Evolutionary conservation across 257 asterid species (phyloP).

Genomic region (Rhazya stricta): DNA sequence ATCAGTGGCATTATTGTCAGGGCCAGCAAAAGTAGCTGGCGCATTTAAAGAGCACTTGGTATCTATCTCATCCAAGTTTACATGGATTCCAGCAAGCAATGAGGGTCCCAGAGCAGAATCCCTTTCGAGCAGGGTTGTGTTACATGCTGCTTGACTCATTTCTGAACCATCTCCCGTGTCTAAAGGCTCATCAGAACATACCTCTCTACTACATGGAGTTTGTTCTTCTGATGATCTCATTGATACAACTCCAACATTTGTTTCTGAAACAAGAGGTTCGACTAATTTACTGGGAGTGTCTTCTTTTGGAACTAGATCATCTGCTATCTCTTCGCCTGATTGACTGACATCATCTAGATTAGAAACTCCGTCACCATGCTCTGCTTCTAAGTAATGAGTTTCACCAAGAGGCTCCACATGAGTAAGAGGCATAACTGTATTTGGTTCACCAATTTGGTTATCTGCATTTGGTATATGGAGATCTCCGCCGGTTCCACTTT

Average conservation of each 20-base stretch:
- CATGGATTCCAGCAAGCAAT: conserved; percentile 15
- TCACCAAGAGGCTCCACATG: conserved; percentile 9
- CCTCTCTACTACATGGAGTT: conserved; percentile 26
- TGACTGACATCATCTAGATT: conserved; percentile 19
- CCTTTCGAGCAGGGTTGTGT: conserved; percentile 26
- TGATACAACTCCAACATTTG: conserved; percentile 13
- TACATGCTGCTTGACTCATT: conserved; percentile 19
- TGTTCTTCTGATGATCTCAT: conserved; percentile 21
- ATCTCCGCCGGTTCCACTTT: conserved; percentile 25
- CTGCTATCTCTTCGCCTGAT: conserved; percentile 23
- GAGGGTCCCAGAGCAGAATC: conserved; percentile 23
- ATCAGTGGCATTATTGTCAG: conserved; percentile 20
- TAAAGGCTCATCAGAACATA: conserved; percentile 28
- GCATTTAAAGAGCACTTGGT: conserved; percentile 23
- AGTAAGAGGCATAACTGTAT: conserved; percentile 11
- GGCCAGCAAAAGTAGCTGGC: conserved; percentile 24
- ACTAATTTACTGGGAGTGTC: conserved; percentile 27
- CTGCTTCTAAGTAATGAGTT: background rate
- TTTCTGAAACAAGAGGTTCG: conserved; percentile 25
- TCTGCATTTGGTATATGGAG: conserved; percentile 18
- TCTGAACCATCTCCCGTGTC: conserved; percentile 24
- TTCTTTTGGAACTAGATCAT: conserved; percentile 20
- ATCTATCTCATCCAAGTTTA: conserved; percentile 24
- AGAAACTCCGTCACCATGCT: conserved; percentile 1
- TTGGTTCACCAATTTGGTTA: conserved; percentile 26